These are phyloP conservation scores for Tubosaeta sp. DNA, from an alignment of 768 basidiomycete species.

Conservation along the genomic window DNA sequence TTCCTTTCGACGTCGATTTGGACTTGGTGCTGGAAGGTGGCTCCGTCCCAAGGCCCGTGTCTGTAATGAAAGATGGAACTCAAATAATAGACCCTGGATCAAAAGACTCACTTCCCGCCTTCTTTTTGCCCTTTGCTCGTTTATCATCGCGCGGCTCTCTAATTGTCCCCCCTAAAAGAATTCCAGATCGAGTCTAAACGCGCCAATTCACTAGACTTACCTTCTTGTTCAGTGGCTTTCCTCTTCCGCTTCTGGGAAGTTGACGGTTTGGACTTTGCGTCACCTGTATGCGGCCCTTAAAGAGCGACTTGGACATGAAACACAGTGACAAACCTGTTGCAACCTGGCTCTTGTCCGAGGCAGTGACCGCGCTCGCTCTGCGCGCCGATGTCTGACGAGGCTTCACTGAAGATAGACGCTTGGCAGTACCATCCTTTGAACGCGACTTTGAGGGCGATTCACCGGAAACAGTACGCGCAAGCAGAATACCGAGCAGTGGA, in stretches of 20 bases:
- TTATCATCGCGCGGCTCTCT: slow-evolving; percentile 12
- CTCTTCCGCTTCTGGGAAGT: slow-evolving; percentile 8
- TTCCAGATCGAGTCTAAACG: background rate
- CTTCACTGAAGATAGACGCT: slow-evolving; percentile 1
- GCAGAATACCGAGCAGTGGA: slow-evolving; percentile 48
- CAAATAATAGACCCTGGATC: background rate
- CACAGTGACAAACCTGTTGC: slow-evolving; percentile 12
- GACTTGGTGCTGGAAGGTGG: background rate
- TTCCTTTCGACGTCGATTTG: slow-evolving; percentile 8
- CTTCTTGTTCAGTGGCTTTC: slow-evolving; percentile 1
- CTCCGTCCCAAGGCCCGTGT: slow-evolving; percentile 2
- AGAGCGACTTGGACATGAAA: background rate
- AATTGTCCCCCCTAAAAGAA: background rate
- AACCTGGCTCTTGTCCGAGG: background rate
- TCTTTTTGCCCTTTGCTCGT: slow-evolving; percentile 12
- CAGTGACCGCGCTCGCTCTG: background rate
- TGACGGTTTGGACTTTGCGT: slow-evolving; percentile 7
- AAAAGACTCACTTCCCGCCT: slow-evolving; percentile 4
- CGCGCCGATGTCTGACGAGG: background rate
- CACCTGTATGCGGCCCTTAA: slow-evolving; percentile 8
- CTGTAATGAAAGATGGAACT: background rate
- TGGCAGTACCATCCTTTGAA: slow-evolving; percentile 1
- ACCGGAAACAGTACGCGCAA: slow-evolving; percentile 44
- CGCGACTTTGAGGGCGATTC: slow-evolving; percentile 41
- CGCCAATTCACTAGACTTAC: background rate